Conservation (phyloP, 73 alveolate genomes). For the Uronychia setigera region DNA sequence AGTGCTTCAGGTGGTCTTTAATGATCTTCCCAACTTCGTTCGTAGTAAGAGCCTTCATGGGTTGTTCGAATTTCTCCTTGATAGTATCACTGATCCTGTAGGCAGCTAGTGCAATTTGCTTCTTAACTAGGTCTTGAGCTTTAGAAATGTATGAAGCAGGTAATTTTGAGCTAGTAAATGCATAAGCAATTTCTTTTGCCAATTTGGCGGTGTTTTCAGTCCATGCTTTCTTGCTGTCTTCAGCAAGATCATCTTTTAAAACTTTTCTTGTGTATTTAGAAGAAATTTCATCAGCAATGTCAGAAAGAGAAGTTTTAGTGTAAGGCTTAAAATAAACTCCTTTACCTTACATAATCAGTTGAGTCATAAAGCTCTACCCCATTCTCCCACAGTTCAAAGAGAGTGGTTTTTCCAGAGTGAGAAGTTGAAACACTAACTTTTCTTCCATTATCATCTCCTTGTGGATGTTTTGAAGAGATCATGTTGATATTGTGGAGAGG, state of each 20-base stretch:
- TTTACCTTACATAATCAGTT: neutral
- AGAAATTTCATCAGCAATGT: neutral
- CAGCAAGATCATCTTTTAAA: neutral
- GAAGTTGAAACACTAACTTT: neutral
- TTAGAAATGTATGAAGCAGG: neutral
- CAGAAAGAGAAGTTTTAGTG: neutral
- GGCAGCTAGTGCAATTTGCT: neutral
- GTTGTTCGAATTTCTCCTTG: neutral
- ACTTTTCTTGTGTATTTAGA: neutral
- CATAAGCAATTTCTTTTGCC: neutral
- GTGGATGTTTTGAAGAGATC: neutral
- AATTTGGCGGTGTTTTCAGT: neutral
- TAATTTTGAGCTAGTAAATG: neutral
- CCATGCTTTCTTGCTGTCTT: neutral
- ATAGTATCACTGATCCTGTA: neutral
- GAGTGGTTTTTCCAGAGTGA: neutral
- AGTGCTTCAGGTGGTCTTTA: no score
- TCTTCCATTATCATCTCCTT: neutral
- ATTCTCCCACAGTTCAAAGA: neutral
- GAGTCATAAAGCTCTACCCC: neutral
- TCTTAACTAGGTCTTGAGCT: neutral
- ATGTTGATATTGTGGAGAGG: neutral
- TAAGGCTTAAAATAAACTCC: neutral
- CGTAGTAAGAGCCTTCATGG: no score
- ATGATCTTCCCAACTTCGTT: no score